A percentile compares a stretch with the other conserved stretches of the same genome.
Evolutionary conservation across 805 yeast species (phyloP).

Genomic region (Pachysolen tannophilus): DNA sequence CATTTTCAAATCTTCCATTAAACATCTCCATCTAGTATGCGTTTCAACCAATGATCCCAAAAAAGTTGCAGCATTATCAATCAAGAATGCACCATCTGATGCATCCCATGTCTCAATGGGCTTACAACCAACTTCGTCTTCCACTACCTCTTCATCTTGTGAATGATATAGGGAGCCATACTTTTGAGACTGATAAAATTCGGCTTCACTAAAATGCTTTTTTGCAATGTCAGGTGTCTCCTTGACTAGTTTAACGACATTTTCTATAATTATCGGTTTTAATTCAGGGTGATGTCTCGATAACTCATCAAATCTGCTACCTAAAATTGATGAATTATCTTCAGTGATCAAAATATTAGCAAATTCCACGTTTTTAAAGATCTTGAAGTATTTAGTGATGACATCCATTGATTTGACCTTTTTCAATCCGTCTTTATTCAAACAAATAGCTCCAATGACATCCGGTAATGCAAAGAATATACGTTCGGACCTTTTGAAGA

Average conservation of each 20-base stretch:
- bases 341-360: constrained; percentile 48
- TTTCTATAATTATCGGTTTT: constrained; percentile 47
- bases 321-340: constrained; percentile 49
- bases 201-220: constrained; percentile 28
- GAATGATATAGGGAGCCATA: constrained; percentile 33
- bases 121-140: constrained; percentile 30
- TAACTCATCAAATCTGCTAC: constrained; percentile 68
- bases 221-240: constrained; percentile 31
- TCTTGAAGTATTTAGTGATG: constrained; percentile 36
- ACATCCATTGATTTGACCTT: constrained; percentile 37
- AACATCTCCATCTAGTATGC: constrained; percentile 37
- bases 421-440: constrained; percentile 64
- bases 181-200: constrained; percentile 33
- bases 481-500: constrained; percentile 52
- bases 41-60: constrained; percentile 46
- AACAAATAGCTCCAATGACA: constrained; percentile 73
- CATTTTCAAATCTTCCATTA: constrained; percentile 28
- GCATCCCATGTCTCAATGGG: constrained; percentile 48
- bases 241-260: constrained; percentile 36
- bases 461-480: constrained; percentile 60
- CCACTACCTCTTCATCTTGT: constrained; percentile 31
- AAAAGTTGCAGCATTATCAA: constrained; percentile 44
- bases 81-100: constrained; percentile 33
- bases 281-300: constrained; percentile 77
- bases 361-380: constrained; percentile 39